A percentile compares a stretch with the other conserved stretches of the same genome.
These are phyloP conservation scores for Colletotrichum navitas DNA, from an alignment of 2,329 filamentous ascomycete species.

Conservation along the genomic window DNA sequence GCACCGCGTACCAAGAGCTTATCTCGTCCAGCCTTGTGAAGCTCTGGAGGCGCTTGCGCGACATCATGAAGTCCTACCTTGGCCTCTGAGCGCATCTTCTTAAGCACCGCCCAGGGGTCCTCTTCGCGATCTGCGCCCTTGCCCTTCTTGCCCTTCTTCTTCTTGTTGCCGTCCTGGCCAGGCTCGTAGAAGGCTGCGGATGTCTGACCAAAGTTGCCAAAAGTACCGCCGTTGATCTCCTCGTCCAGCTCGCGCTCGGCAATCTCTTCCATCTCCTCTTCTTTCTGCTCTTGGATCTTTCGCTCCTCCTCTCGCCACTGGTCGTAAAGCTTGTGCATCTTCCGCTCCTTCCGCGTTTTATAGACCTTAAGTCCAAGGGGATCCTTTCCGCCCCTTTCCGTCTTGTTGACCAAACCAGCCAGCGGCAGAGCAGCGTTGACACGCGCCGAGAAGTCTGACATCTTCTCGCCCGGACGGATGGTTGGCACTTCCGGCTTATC, in stretches of 20 bases:
- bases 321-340: slow-evolving; percentile 83
- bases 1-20: slow-evolving; percentile 52
- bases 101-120: slow-evolving; percentile 84
- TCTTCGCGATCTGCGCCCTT: slow-evolving; percentile 64
- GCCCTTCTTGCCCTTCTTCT: slow-evolving; percentile 59
- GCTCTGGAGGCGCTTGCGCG: slow-evolving; percentile 80
- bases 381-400: slow-evolving; percentile 71
- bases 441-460: slow-evolving; percentile 84
- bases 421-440: slow-evolving; percentile 89
- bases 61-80: slow-evolving; percentile 68
- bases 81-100: slow-evolving; percentile 71
- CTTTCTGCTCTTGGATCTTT: slow-evolving; percentile 72
- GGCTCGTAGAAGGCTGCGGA: slow-evolving; percentile 55
- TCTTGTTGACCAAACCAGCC: slow-evolving; percentile 74
- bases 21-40: slow-evolving; percentile 63
- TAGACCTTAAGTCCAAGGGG: slow-evolving; percentile 74
- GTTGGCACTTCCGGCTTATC: slow-evolving; percentile 63
- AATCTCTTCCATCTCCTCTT: slow-evolving; percentile 74
- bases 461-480: slow-evolving; percentile 85
- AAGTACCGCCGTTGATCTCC: slow-evolving; percentile 63
- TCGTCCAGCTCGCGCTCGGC: slow-evolving; percentile 73
- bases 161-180: slow-evolving; percentile 60
- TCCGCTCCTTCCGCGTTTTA: slow-evolving; percentile 85
- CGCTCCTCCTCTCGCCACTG: slow-evolving; percentile 79
- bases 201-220: slow-evolving; percentile 44